A percentile compares a stretch with the other conserved stretches of the same genome.
Evolutionary conservation across 2,329 filamentous ascomycete genomes (phyloP).

Genomic region (Neoascochyta sp.): DNA sequence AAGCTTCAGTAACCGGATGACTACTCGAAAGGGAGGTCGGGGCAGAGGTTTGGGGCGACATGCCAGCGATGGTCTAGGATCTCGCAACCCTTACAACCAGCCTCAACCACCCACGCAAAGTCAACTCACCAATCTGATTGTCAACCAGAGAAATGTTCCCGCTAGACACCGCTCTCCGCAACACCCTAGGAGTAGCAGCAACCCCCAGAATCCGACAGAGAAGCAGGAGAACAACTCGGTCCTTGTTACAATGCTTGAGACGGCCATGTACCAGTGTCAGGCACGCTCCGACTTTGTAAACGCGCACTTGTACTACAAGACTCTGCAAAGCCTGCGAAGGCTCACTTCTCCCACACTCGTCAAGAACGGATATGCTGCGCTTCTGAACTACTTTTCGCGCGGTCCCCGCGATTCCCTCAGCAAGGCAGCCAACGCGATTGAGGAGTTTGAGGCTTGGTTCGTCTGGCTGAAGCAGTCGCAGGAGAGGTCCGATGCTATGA

Average conservation of each 20-base stretch:
- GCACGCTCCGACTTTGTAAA: constrained; percentile 78
- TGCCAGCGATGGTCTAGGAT: constrained; percentile 36
- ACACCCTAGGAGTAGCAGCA: constrained; percentile 42
- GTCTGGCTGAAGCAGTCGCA: constrained; percentile 80
- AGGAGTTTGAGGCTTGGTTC: constrained; percentile 77
- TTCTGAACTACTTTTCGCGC: constrained; percentile 70
- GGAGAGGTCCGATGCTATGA: constrained; percentile 68
- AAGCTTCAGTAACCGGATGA: constrained; percentile 69
- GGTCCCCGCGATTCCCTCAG: constrained; percentile 67
- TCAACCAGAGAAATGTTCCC: constrained; percentile 35
- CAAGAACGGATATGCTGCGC: constrained; percentile 65
- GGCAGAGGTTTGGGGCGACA: constrained; percentile 23
- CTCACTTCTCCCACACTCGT: constrained; percentile 59
- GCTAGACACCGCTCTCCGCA: constrained; percentile 37
- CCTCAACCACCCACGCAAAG: constrained; percentile 30
- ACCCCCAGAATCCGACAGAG: constrained; percentile 27
- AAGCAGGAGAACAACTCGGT: constrained; percentile 46
- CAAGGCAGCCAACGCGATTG: constrained; percentile 66
- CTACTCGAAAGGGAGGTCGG: constrained; percentile 39
- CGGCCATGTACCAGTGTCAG: constrained; percentile 72
- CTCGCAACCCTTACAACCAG: constrained; percentile 51
- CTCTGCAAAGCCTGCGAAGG: constrained; percentile 67
- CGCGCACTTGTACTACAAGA: constrained; percentile 81
- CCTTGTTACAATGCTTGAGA: constrained; percentile 69
- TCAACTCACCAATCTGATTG: constrained; percentile 39